Evolutionary conservation across 768 basidiomycete genomes (phyloP), one percentile per base, ranked within the genome.

Genomic region (Paxillus ammoniavirescens): DNA sequence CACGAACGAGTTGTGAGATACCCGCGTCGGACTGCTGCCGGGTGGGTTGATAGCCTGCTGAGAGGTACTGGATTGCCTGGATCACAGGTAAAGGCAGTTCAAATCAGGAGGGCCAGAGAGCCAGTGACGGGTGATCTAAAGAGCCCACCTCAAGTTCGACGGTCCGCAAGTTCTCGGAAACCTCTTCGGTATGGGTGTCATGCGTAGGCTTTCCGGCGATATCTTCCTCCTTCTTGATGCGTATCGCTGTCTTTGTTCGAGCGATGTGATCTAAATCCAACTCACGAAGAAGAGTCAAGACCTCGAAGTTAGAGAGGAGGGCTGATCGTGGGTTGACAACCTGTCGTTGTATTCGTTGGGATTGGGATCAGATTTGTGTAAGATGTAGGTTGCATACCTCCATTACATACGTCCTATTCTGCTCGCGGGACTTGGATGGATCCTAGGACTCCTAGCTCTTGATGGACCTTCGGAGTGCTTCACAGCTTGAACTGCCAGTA

Each of bases 291-390:
- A 94, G 80, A 15, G 78, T 64, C 43, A 95, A 75, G 55, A 97
- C 93, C 69, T 98, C 95, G 62, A 77, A 83, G 71, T 97, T 96
- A 31, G 92, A 89, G 14, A 98, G 80, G 49, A 96, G 82, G n/a
- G 91, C 84, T 14, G 89, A 75, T 48, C 89, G 82, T 10, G 84
- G 64, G 56, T 87, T 83, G 46, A 66, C 2, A 57, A 69, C 51
- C 35, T 71, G 48, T 35, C 7, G 40, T 47, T 2, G 37, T 40
- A 2, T 14, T 17, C 30, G 7, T 26, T 40, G 6, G 26, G 4
- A 26, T 35, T 15, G 28, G 10, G 31, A 31, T 10, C 28, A 33
- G 10, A n/a, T n/a, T n/a, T n/a, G 4, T 17, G n/a, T 30, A 18
- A 7, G 12, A 10, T 35, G 42, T 17, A 18, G 21, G 10, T 15